Evolutionary conservation across 768 basidiomycete species (phyloP).

Genomic region (Mycena vitilis): DNA sequence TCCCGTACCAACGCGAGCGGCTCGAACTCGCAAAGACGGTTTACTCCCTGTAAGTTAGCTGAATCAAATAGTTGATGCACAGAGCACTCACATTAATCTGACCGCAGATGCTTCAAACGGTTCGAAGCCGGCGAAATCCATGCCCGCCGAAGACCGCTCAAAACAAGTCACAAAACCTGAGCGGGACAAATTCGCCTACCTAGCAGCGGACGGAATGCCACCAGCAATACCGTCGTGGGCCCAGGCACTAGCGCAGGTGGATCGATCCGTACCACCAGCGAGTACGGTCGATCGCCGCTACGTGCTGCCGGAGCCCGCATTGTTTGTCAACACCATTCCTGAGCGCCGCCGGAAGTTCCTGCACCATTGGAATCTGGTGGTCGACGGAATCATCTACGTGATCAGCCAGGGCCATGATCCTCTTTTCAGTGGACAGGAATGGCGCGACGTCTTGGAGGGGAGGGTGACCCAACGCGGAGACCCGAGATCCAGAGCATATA

Average conservation of each 20-base stretch:
- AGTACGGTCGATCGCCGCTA: background rate
- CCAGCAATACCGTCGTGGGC: background rate
- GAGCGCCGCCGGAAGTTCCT: background rate
- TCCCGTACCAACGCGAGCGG: too few relatives aligned
- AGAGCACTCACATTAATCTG: background rate
- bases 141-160: background rate
- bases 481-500: background rate
- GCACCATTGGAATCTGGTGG: background rate
- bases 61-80: too few relatives aligned
- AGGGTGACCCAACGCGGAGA: background rate
- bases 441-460: constrained; percentile 3
- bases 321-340: background rate
- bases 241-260: background rate
- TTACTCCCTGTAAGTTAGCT: too few relatives aligned
- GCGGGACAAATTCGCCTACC: background rate
- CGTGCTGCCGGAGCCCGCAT: background rate
- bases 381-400: background rate
- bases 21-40: too few relatives aligned
- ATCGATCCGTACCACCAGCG: background rate
- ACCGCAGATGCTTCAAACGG: background rate
- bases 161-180: background rate
- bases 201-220: background rate
- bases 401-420: background rate
- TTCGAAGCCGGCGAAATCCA: background rate
- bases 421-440: background rate